A percentile compares a stretch with the other conserved stretches of the same genome.
phyloP scores from a whole-genome alignment of 441 rosid species.

The Erodium moschatum region DNA sequence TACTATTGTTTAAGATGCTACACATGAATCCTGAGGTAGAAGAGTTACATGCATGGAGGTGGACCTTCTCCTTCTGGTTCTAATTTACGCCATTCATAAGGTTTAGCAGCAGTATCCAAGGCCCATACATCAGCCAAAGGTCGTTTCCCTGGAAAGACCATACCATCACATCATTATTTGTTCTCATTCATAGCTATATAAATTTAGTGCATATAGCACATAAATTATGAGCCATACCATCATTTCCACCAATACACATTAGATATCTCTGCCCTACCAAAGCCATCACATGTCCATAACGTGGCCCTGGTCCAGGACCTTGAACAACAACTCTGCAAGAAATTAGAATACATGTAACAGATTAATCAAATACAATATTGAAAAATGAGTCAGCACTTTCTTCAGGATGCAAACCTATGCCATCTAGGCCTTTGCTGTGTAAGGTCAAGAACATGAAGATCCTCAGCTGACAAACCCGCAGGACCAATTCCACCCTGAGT shows the following conservation, averaged over 20 bases:
- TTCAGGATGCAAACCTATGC: conserved; percentile 59
- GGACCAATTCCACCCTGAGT: conserved; percentile 97
- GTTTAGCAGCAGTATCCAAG: conserved; percentile 97
- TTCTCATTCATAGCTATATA: background rate
- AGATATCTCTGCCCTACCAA: conserved; percentile 98
- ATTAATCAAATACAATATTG: conserved; percentile 10
- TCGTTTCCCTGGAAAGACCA: conserved; percentile 60
- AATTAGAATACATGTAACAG: conserved; percentile 23
- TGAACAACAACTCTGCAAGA: conserved; percentile 85
- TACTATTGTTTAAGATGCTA: background rate
- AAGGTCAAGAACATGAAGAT: conserved; percentile 97
- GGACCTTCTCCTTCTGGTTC: conserved; percentile 99
- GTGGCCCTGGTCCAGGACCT: conserved; percentile 99
- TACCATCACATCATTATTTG: background rate
- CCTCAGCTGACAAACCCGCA: conserved; percentile 97
- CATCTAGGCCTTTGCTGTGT: conserved; percentile 89
- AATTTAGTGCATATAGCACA: conserved; percentile 10
- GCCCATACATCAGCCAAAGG: conserved; percentile 99
- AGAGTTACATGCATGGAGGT: conserved; percentile 94
- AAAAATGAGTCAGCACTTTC: conserved; percentile 15
- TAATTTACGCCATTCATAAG: conserved; percentile 98
- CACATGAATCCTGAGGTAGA: conserved; percentile 14
- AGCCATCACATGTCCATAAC: conserved; percentile 99
- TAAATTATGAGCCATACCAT: conserved; percentile 34
- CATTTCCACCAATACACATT: conserved; percentile 90